Evolutionary conservation across 129 eudicot species (phyloP).

Genomic region (Kitagawia praeruptora): DNA sequence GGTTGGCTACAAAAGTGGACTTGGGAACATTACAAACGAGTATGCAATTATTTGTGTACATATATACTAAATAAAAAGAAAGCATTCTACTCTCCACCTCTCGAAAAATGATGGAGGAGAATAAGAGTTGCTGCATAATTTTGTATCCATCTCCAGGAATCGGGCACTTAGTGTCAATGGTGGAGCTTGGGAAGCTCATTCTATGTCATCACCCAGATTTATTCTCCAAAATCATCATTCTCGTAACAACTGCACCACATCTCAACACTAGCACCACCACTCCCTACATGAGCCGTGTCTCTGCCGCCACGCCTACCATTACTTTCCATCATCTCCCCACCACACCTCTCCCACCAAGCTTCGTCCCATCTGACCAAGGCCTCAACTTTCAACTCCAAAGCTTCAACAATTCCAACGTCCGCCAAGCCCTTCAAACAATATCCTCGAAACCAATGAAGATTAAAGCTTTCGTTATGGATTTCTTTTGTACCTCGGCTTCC

Average conservation of each 20-base stretch:
- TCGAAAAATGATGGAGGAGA: background rate
- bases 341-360: slow-evolving; percentile 21
- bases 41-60: too few species aligned
- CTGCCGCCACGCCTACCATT: slow-evolving; percentile 29
- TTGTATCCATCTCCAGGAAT: slow-evolving; percentile 11
- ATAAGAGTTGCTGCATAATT: background rate
- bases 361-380: slow-evolving; percentile 10
- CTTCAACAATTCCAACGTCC: slow-evolving; percentile 32
- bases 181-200: slow-evolving; percentile 25
- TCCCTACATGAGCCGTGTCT: slow-evolving; percentile 18
- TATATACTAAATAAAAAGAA: background rate
- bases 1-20: too few species aligned
- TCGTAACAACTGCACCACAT: slow-evolving; percentile 10
- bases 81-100: background rate
- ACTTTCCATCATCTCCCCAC: slow-evolving; percentile 32
- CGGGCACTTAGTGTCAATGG: slow-evolving; percentile 32
- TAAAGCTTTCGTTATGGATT: slow-evolving; percentile 49
- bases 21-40: too few species aligned
- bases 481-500: slow-evolving; percentile 47
- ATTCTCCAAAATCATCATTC: slow-evolving; percentile 18
- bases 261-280: slow-evolving; percentile 17
- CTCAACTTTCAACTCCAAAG: slow-evolving; percentile 34
- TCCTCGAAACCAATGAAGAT: slow-evolving; percentile 25
- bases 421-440: slow-evolving; percentile 27
- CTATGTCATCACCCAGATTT: background rate